Base-by-base conservation (phyloP, 768 basidiomycete species). In the Leccinellum albellum region DNA sequence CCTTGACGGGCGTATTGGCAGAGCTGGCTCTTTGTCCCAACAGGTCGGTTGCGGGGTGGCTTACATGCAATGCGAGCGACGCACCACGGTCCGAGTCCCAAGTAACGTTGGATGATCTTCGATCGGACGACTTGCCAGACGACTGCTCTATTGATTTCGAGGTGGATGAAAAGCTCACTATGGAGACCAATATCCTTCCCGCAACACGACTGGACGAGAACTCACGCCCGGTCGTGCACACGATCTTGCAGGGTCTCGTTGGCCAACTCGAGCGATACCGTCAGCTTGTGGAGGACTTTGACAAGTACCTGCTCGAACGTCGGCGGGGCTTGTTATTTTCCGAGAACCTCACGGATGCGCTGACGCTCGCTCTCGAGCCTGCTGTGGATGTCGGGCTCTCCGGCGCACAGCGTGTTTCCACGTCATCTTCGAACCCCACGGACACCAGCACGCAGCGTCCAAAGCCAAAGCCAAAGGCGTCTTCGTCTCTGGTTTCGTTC, bases 311-410 rank as follows among this genome's bases (percentile, higher is more conserved):
- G 3, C 70, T 84, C 2, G 92, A 98, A 72, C 82, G 96, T 33
- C 82, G 96, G 17, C 89, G 88, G 66, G 95, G 94, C 2, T 78
- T 98, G 9, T 74, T 96, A 17, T 97, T 96, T 71, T 88, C 89
- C 4, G 94, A 97, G 73, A 94, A 94, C 68, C 75, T 97, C 33
- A 89, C 86, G 7, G 96, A 98, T 64, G 95, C 95, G 4, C 76
- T 98, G 56, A 88, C 80, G 46, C 75, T 93, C 47, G 80, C 78
- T 14, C 75, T 94, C 54, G 88, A 94, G 56, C 71, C 89, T 23
- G 75, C 78, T 3, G 77, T 82, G 17, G 80, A 83, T 52, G 70
- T 77, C 13, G 69, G 58, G 23, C 51, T 59, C 50, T 50, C 51
- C 21, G 55, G 51, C n/a, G 50, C 60, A 15, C 60, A 57, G 40